Base-by-base conservation (phyloP, 2,329 filamentous ascomycete genomes). In the Aspergillus ruber region DNA sequence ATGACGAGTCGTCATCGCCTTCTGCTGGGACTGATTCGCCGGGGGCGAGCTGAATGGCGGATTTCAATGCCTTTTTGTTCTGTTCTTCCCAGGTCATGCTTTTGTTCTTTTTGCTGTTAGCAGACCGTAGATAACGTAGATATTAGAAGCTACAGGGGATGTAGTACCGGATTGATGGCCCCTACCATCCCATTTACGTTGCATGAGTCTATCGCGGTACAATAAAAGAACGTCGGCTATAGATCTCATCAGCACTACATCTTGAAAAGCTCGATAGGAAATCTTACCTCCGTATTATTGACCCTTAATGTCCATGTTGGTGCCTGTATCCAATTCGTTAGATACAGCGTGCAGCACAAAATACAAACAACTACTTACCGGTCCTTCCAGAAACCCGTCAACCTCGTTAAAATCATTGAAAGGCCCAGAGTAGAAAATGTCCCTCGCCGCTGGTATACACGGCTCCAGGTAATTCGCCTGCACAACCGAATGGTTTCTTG, bases 131-230 rank as follows among this genome's bases (percentile, higher is more conserved):
- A n/a, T 2, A 17, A 17, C n/a, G 3, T 36, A n/a, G n/a, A n/a
- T n/a, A n/a, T n/a, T n/a, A n/a, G n/a, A 6, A 6, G 33, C n/a
- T 36, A 17, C 9, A n/a, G 18, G 18, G 12, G 29, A 32, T 15
- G 17, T 48, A 73, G 50, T 70, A 83, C 79, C 6, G 83, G 78
- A 59, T 90, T 91, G 55, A 91, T 84, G 1, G 80, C 84, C 3
- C 86, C 86, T 13, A 91, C 77, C 86, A 91, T 91, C 18, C 80
- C 76, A 39, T 84, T 76, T 2, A 69, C 64, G 3, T 75, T 73
- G 58, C 87, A 91, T 2, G 84, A 86, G 0, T 73, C 76, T 0
- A 80, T 76, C 0, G 84, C 84, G 0, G 82, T 80, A 53, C 84
- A 88, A 63, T 88, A 88, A 64, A 79, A 86, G 62, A 84, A 86